Base-by-base conservation (phyloP, 228 moss, liverwort and hornwort genomes). In the Sphagnum fallax region DNA sequence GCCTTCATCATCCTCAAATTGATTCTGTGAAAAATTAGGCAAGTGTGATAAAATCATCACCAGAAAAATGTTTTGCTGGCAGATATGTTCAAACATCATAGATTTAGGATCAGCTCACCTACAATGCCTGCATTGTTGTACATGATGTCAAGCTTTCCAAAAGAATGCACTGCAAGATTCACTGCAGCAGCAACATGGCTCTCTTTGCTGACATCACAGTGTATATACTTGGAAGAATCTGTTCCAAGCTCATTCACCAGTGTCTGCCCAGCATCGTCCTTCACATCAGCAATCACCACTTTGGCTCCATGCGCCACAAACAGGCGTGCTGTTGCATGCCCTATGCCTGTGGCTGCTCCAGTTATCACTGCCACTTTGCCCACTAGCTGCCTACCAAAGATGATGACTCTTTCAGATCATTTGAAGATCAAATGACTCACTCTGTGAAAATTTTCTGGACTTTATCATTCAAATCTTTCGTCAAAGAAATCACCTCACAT, bases 321-420 rank as follows among this genome's bases (percentile, higher is more conserved):
- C 6, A 65, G 15, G 52, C 52, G 66, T 8, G 67, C 67, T 12
- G 63, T 50, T 5, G 51, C 49, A 4, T 63, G 6, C 15, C 81
- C 81, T 10, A 74, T 71, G 14, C 47, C 71, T 1, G 73, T 52
- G 6, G 60, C 76, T 67, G 67, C 74, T 49, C 71, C 77, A 10
- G 74, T 81, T 53, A 81, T 69, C 13, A 81, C 76, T 5, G 70
- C 77, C 6, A 77, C 65, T 18, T 76, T 81, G 12, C 64, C 68
- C 60, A 70, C 67, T 13, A 81, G 32, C 58, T 65, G 76, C 65
- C 8, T 51, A 55, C 12, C 53, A 8, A 55, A 55, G 53, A 32
- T 32, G 32, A 32, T 1, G 32, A 32, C 32, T 1, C 32, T 32
- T 32, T 32, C 32, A 32, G 32, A 0, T 32, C 32, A 32, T 32